Conservation (phyloP, 768 basidiomycete genomes). For the Amanita rimosa region DNA sequence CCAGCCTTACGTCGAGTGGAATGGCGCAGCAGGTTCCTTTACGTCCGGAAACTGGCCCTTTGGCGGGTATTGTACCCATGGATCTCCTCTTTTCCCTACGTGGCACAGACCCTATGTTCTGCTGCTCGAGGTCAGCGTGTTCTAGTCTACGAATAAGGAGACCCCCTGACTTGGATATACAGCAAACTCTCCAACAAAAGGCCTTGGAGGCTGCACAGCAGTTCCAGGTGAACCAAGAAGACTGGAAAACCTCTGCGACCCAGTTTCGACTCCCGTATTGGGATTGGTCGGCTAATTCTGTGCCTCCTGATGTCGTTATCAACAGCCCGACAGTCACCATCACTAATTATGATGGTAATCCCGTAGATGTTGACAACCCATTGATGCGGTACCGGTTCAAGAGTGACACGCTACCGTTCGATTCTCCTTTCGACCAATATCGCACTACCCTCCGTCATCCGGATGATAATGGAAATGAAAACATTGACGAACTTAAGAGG, state of each 20-base stretch:
- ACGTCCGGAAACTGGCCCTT: slow-evolving; percentile 12
- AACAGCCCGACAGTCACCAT: slow-evolving; percentile 17
- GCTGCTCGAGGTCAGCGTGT: slow-evolving; percentile 31
- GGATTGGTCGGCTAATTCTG: slow-evolving; percentile 35
- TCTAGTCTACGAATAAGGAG: not conserved
- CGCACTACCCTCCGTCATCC: slow-evolving; percentile 25
- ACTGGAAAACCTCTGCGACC: slow-evolving; percentile 22
- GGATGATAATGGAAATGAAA: slow-evolving; percentile 17
- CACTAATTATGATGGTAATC: slow-evolving; percentile 16
- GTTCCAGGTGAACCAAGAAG: slow-evolving; percentile 20
- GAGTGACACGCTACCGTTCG: slow-evolving; percentile 18
- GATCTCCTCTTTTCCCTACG: slow-evolving; percentile 39
- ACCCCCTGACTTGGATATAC: not conserved
- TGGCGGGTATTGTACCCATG: slow-evolving; percentile 49
- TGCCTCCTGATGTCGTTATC: slow-evolving; percentile 28
- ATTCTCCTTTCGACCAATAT: slow-evolving; percentile 18
- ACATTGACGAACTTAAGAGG: slow-evolving; percentile 19
- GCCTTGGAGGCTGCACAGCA: slow-evolving; percentile 29
- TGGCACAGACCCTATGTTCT: slow-evolving; percentile 46
- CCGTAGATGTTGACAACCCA: slow-evolving; percentile 19
- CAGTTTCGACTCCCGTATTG: slow-evolving; percentile 33
- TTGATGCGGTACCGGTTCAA: slow-evolving; percentile 24
- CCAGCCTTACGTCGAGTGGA: slow-evolving; percentile 32
- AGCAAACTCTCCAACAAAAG: slow-evolving; percentile 37
- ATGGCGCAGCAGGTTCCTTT: slow-evolving; percentile 22